Evolutionary conservation across 148 eudicot species (phyloP).

Genomic region (Chenopodium album): DNA sequence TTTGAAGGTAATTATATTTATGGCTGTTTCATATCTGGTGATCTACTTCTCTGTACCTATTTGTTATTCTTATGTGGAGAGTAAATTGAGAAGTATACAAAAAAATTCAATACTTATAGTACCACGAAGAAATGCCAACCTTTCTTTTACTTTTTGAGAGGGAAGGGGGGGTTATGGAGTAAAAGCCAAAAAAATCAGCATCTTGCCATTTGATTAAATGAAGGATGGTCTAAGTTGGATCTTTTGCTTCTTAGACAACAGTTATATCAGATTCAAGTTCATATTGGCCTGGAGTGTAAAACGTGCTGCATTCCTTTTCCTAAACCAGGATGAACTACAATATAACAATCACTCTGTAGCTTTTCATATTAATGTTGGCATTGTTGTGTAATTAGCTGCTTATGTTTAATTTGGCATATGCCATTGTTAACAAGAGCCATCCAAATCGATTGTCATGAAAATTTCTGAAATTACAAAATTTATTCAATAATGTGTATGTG

Average conservation of each 20-base stretch:
- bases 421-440: background rate
- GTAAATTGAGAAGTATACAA: background rate
- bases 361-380: background rate
- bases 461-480: background rate
- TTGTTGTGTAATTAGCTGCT: background rate
- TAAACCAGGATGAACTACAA: background rate
- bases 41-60: background rate
- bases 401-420: background rate
- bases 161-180: background rate
- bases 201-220: background rate
- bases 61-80: background rate
- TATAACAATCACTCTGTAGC: background rate
- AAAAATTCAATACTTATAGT: background rate
- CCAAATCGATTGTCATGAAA: background rate
- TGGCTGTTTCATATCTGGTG: background rate
- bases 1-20: slow-evolving; percentile 60
- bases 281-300: background rate
- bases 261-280: background rate
- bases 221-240: background rate
- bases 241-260: background rate
- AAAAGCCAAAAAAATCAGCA: background rate
- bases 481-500: background rate
- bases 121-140: background rate
- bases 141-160: background rate
- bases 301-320: background rate